These are phyloP conservation scores for Gnomoniopsis smithogilvyi DNA, from an alignment of 2,329 filamentous ascomycete genomes.

Conservation along the genomic window DNA sequence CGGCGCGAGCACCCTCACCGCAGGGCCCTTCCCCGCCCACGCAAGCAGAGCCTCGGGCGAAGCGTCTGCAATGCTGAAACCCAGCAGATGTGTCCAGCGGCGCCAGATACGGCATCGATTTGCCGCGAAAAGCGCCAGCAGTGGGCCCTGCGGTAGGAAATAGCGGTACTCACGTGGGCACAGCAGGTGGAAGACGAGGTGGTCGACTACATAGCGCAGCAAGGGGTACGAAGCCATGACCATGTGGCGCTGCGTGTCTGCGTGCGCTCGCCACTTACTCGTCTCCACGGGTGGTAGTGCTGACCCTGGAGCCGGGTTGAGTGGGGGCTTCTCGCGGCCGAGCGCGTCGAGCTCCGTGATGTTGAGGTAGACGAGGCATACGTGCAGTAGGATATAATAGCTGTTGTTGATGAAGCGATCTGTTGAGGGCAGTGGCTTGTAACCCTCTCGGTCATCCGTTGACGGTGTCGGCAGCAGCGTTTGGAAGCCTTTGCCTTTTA, in stretches of 20 bases:
- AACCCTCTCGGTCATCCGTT: neutral
- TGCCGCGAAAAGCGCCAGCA: conserved; percentile 24
- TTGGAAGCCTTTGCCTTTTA: conserved; percentile 29
- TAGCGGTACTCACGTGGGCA: conserved; percentile 27
- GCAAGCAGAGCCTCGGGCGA: conserved; percentile 22
- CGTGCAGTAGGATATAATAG: conserved; percentile 28
- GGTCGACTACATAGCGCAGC: conserved; percentile 29
- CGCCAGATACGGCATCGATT: conserved; percentile 30
- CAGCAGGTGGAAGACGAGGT: conserved; percentile 31
- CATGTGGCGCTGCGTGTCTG: conserved; percentile 25
- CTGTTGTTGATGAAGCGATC: conserved; percentile 26
- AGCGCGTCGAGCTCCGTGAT: conserved; percentile 30
- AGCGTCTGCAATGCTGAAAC: conserved; percentile 11
- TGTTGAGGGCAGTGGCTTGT: neutral
- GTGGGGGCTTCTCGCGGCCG: conserved; percentile 17
- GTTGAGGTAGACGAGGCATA: conserved; percentile 31
- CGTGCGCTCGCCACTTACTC: conserved; percentile 18
- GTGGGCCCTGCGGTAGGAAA: conserved; percentile 28
- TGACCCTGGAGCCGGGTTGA: neutral
- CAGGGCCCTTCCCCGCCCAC: conserved; percentile 16
- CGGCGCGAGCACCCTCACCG: conserved; percentile 23
- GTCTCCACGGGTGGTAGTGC: conserved; percentile 8
- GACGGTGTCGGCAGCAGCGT: conserved; percentile 19
- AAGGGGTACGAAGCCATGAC: conserved; percentile 30
- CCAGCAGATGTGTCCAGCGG: conserved; percentile 29